phyloP scores from a whole-genome alignment of 1,139 yeast genomes.

The Yueomyces sp. region DNA sequence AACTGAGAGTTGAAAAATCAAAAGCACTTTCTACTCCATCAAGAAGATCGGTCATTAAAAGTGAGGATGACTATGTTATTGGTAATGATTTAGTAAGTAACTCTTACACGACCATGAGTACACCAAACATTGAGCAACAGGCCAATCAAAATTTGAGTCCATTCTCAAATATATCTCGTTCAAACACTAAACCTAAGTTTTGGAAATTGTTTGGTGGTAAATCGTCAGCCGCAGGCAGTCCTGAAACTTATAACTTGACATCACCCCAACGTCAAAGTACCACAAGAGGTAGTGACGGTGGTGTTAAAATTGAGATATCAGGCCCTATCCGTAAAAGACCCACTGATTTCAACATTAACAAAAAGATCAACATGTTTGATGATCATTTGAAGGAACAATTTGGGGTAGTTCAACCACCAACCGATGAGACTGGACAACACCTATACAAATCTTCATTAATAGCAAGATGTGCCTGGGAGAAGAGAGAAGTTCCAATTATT shows the following conservation, averaged over 20 bases:
- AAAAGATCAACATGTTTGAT: constrained; percentile 18
- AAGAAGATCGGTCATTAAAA: not conserved
- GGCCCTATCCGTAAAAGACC: constrained; percentile 26
- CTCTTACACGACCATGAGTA: not conserved
- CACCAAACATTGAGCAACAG: not conserved
- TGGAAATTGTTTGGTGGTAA: constrained; percentile 22
- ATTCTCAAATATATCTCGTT: constrained; percentile 17
- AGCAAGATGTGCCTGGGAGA: constrained; percentile 48
- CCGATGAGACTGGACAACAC: constrained; percentile 6
- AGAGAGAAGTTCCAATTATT: constrained; percentile 52
- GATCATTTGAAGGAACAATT: constrained; percentile 5
- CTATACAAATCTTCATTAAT: constrained; percentile 33
- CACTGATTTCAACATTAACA: constrained; percentile 12
- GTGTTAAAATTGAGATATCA: constrained; percentile 19
- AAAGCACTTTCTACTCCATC: not conserved
- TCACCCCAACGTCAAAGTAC: constrained; percentile 5
- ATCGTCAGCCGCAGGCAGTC: constrained; percentile 2
- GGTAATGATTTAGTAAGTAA: not conserved
- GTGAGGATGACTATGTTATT: not conserved
- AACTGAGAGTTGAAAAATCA: not conserved
- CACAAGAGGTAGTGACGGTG: constrained; percentile 17
- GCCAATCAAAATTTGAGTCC: not conserved
- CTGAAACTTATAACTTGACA: constrained; percentile 3
- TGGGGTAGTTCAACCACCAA: constrained; percentile 5
- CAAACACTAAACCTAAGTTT: constrained; percentile 20